Base-by-base conservation (phyloP, 2,329 filamentous ascomycete genomes). In the Rhinocladiella mackenziei region DNA sequence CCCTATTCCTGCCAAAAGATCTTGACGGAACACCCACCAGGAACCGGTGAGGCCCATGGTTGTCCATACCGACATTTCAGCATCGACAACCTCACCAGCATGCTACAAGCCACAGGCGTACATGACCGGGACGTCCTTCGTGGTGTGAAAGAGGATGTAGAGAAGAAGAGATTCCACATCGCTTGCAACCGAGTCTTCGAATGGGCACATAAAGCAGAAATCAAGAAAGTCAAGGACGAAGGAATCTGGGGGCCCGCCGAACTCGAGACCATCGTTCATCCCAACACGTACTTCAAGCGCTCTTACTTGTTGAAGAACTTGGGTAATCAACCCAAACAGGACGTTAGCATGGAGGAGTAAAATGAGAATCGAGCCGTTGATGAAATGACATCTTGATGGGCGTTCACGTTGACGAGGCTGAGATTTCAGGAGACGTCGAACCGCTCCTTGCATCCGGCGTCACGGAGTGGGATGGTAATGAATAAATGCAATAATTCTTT, bases 111-210 rank as follows among this genome's bases (percentile, higher is more conserved):
- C 11, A 84, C 86, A 34, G 92, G 91, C 1, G 80, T 98, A 0
- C 78, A 73, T 22, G 91, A 97, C 61, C 74, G 81, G 31, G 78
- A 83, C 1, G 78, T 94, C 14, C 63, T 97, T 31, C 83, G 84
- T 51, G 85, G 82, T 1, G 86, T 98, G 6, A 83, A 82, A 59
- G 87, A 95, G 61, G 91, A 97, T 65, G 89, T 94, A 57, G 84
- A 85, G 36, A 88, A 84, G 62, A 84, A 86, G 62, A 83, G 91
- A 60, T 97, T 83, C 56, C 92, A 98, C 63, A 87, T 98, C 68
- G 92, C 91, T 14, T 98, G 92, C 66, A 98, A 97, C 62, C 76
- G 91, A 2, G 91, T 98, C 1, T 98, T 97, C 63, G 92, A 98
- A 59, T 78, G 84, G 62, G 69, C 84, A 13, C 89, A 98, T 65